A percentile compares a stretch with the other conserved stretches of the same genome.
Conservation (phyloP, 805 yeast species). For the Schizosaccharomyces japonicus region DNA sequence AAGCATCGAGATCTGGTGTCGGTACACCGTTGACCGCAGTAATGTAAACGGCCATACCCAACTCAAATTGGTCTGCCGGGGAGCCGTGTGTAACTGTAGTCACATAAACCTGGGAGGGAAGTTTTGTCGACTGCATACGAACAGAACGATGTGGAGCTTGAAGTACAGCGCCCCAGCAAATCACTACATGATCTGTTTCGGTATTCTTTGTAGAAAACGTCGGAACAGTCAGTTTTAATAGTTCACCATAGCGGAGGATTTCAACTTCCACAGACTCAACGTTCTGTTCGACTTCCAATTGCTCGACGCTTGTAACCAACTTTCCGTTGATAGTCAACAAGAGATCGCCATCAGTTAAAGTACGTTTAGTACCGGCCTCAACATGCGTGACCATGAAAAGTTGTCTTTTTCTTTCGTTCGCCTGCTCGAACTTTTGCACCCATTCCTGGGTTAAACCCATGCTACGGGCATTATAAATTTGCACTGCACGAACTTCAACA, state of each 20-base stretch:
- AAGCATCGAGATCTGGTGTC: constrained; percentile 46
- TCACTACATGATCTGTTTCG: constrained; percentile 40
- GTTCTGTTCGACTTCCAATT: constrained; percentile 30
- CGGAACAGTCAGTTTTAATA: constrained; percentile 35
- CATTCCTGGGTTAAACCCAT: constrained; percentile 74
- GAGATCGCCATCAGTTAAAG: constrained; percentile 40
- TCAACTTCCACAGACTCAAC: constrained; percentile 16
- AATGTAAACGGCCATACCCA: constrained; percentile 58
- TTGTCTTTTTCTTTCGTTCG: constrained; percentile 41
- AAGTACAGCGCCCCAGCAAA: constrained; percentile 64
- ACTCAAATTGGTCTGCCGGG: constrained; percentile 53
- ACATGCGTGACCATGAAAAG: constrained; percentile 49
- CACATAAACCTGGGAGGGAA: constrained; percentile 70
- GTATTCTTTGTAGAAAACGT: constrained; percentile 35
- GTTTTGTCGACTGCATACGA: constrained; percentile 49
- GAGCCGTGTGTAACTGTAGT: constrained; percentile 56
- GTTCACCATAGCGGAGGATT: constrained; percentile 47
- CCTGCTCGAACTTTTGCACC: constrained; percentile 44
- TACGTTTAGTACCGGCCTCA: constrained; percentile 19
- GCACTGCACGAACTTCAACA: constrained; percentile 47
- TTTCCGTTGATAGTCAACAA: constrained; percentile 44
- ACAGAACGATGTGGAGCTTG: constrained; percentile 89
- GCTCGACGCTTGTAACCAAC: constrained; percentile 42
- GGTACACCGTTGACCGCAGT: constrained; percentile 67
- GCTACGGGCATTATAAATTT: constrained; percentile 52